Evolutionary conservation across 768 basidiomycete genomes (phyloP), one percentile per base, ranked within the genome.

Genomic region (Auriculariales sp.): DNA sequence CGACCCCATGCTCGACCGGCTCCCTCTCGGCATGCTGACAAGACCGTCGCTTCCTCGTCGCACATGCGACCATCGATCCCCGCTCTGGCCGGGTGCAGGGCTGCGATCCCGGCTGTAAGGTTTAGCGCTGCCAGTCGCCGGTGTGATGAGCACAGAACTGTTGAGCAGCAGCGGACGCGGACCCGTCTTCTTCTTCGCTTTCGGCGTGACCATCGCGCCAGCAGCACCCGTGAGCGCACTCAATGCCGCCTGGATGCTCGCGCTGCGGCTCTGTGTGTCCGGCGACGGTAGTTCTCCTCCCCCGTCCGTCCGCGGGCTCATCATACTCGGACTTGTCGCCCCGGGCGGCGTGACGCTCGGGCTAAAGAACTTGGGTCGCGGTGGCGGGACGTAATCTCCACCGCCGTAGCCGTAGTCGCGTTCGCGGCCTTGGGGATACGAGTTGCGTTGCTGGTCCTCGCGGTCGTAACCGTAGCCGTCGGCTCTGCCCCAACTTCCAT

Each of bases 161-260:
- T 63, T 77, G 32, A 89, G 68, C 42, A 86, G 64, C 30, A 89
- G 66, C 0, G 86, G 85, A 6, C 73, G 71, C 0, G 86, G 85
- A 1, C 67, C 81, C 45, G 68, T 63, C 65, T 74, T 83, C 2
- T 71, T 54, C 3, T 61, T 54, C 24, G 63, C 51, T 4, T 66
- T 61, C 22, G 70, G 62, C 24, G 50, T 44, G n/a, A n/a, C n/a
- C n/a, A n/a, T n/a, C n/a, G n/a, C n/a, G 12, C 66, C 55, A 36
- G 57, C 34, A 33, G 52, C 55, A 29, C 62, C 57, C 2, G 58
- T 53, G 46, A 77, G 61, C 22, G 71, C 62, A 7, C 70, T 60
- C 28, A 78, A 59, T 0, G 77, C 73, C 34, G 53, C 49, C 36
- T 52, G 51, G n/a, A 46, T 49, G 28, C 46, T 52, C 15, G 47